phyloP scores from a whole-genome alignment of 345 rosid genomes.

The Carallia pectinifolia region DNA sequence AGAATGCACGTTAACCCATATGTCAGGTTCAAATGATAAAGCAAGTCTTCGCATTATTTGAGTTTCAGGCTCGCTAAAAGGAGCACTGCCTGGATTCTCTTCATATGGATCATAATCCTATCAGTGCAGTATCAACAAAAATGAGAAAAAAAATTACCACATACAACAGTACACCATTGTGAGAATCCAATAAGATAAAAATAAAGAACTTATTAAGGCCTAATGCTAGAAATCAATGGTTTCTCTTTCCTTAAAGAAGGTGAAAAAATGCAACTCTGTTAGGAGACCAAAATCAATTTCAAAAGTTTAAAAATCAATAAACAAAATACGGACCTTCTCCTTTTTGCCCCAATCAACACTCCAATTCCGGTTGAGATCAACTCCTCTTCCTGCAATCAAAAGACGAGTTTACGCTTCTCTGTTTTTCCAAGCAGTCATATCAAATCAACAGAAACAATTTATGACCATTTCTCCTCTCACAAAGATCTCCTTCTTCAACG shows the following conservation, averaged over 20 bases:
- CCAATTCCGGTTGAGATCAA: constrained; percentile 98
- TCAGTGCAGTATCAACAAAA: constrained; percentile 13
- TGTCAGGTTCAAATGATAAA: constrained; percentile 83
- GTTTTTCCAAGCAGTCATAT: constrained; percentile 9
- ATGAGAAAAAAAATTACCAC: constrained; percentile 6
- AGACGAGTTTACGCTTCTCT: constrained; percentile 13
- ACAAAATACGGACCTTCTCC: constrained; percentile 60
- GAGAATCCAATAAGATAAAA: no score
- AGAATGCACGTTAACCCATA: constrained; percentile 96
- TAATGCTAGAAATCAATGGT: neutral
- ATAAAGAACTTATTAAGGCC: neutral
- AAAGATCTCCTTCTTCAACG: constrained; percentile 91
- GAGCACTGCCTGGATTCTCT: constrained; percentile 93
- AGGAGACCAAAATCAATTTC: constrained; percentile 9
- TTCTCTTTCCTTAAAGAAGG: neutral
- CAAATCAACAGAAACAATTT: constrained; percentile 10
- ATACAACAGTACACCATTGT: no score
- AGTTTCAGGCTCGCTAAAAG: constrained; percentile 95
- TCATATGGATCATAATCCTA: constrained; percentile 97
- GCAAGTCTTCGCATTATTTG: constrained; percentile 93
- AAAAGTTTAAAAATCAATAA: neutral
- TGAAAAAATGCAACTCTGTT: neutral
- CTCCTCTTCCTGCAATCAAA: constrained; percentile 77
- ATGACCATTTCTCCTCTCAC: constrained; percentile 94
- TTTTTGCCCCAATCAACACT: constrained; percentile 99